phyloP scores from a whole-genome alignment of 1,284 basidiomycete species.

The Ustilago esculenta region DNA sequence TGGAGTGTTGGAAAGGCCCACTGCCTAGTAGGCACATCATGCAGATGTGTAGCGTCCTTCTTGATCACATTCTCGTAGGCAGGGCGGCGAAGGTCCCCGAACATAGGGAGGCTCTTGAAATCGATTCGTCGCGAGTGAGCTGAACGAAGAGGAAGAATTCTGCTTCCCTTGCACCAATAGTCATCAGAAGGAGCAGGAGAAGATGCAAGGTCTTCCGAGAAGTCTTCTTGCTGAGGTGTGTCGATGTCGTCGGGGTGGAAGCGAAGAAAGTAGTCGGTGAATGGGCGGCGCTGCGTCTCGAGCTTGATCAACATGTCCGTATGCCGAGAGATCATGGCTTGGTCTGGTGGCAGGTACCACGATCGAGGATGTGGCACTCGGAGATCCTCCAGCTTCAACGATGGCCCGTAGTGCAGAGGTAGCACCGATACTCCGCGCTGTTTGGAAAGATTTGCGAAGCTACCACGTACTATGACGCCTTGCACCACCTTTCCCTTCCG shows the following conservation, averaged over 20 bases:
- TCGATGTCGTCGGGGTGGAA: conserved; percentile 6
- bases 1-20: conserved; percentile 5
- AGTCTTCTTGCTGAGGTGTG: conserved; percentile 6
- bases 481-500: not conserved
- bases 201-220: not conserved
- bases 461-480: not conserved
- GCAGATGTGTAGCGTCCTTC: conserved; percentile 3
- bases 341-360: conserved; percentile 7
- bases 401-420: conserved; percentile 4
- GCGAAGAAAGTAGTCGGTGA: conserved; percentile 9
- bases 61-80: conserved; percentile 10
- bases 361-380: conserved; percentile 10
- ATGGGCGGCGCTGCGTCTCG: conserved; percentile 7
- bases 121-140: conserved; percentile 1
- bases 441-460: conserved; percentile 3
- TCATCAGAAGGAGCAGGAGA: not conserved
- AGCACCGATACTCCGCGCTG: conserved; percentile 1
- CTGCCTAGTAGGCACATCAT: conserved; percentile 3
- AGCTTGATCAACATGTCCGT: conserved; percentile 6
- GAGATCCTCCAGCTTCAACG: not conserved
- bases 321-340: conserved; percentile 7
- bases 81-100: conserved; percentile 8
- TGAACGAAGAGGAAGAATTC: conserved; percentile 3
- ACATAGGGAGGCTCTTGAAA: conserved; percentile 2
- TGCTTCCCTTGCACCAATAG: conserved; percentile 8